phyloP scores from a whole-genome alignment of 768 basidiomycete species.

The Stropharia rugosoannulata region DNA sequence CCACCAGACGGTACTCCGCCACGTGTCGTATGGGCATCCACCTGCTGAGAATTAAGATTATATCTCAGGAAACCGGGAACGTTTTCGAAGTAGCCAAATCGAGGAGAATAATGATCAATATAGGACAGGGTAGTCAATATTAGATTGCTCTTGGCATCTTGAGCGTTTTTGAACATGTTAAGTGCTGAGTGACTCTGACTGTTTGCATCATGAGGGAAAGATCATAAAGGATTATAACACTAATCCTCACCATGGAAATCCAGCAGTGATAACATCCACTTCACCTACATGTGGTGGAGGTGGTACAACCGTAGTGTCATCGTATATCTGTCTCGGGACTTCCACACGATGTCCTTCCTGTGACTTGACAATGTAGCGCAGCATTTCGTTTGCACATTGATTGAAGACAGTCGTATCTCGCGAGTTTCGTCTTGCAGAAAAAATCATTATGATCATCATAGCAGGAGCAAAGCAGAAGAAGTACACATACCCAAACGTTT shows the following conservation, averaged over 20 bases:
- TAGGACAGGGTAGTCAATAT: conserved; percentile 60
- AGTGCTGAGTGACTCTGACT: conserved; percentile 75
- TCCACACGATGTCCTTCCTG: conserved; percentile 40
- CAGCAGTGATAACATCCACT: conserved; percentile 63
- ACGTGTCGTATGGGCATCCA: conserved; percentile 40
- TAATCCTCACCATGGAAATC: conserved; percentile 71
- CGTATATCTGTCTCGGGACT: conserved; percentile 37
- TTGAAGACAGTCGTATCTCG: conserved; percentile 58
- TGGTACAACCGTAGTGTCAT: conserved; percentile 38
- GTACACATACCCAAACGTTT: conserved; percentile 53
- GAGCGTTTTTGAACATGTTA: conserved; percentile 69
- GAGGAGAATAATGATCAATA: conserved; percentile 45
- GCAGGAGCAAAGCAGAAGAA: background rate
- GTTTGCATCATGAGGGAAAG: background rate
- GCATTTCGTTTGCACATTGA: conserved; percentile 66
- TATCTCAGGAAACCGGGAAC: conserved; percentile 50
- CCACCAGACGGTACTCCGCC: conserved; percentile 77
- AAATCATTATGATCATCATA: background rate
- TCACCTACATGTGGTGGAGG: conserved; percentile 48
- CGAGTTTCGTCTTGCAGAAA: conserved; percentile 46
- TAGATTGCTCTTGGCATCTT: conserved; percentile 67
- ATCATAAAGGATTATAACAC: background rate
- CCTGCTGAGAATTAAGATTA: conserved; percentile 40
- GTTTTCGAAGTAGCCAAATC: conserved; percentile 49
- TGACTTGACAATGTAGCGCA: conserved; percentile 56